Evolutionary conservation across 2,329 filamentous ascomycete species (phyloP), one percentile per base, ranked within the genome.

Genomic region (Myotisia sp.): DNA sequence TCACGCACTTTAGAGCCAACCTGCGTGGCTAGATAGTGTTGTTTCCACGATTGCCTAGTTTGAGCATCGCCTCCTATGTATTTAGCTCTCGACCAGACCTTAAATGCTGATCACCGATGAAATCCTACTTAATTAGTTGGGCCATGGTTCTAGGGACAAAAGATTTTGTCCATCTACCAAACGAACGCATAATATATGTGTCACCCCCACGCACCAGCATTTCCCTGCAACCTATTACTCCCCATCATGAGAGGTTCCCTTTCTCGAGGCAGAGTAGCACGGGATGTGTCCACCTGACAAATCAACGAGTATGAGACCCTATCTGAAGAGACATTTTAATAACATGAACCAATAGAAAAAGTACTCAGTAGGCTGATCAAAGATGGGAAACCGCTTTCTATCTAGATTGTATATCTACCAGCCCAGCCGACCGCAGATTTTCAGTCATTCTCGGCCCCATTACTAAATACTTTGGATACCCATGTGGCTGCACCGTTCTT

Each of bases 401-500:
- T 36, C 35, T 48, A 93, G 80, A 69, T 95, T 45, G 77, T 95
- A 44, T 95, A 93, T 55, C 73, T 95, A 10, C 85, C 87, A 12
- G 64, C 74, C 34, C 70, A 74, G 37, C 69, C 76, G 3, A 80
- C 77, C 12, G 54, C 63, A 12, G 53, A 73, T 33, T 73, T 94
- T 52, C 76, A 87, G 54, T 93, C 85, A 32, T 94, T 95, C 59
- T 84, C 84, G 26, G 76, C 79, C 0, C 86, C 86, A 26, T 79
- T 94, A 40, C 70, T 93, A 43, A 86, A 87, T 53, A 71, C 92
- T 28, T 74, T 82, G 56, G 87, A 95, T 57, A 80, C 80, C 5
- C 82, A 81, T 50, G 80, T 92, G 40, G 76, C 78, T 20, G 82
- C 86, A 2, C 86, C 87, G 21, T 92, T 86, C 67, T 92, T 93